Base-by-base conservation (phyloP, 768 basidiomycete genomes). In the Termitomyces sp. region DNA sequence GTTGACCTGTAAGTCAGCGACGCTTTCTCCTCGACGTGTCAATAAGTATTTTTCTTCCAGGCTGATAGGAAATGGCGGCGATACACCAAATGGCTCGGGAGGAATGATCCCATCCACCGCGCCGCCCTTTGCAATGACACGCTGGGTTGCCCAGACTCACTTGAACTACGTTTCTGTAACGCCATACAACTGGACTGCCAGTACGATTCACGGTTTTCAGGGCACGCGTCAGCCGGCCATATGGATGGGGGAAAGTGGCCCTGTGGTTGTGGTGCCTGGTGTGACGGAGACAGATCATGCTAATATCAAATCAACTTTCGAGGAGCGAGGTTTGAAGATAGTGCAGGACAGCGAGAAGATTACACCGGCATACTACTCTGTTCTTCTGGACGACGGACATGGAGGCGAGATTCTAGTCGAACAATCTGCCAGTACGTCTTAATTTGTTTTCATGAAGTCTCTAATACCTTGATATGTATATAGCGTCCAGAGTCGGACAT, bases 201-300 rank as follows among this genome's bases (percentile, higher is more conserved):
- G 64, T 23, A 66, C 61, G 13, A 82, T 92, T 3, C 86, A 89
- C 64, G 91, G 91, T 1, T 91, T 93, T 65, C 82, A 88, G 50
- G 90, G 82, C 5, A 92, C 91, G 4, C 84, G 90, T 56, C 91
- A 91, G 63, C 90, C 91, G 12, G 91, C 91, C 0, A 92, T 93
- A 40, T 93, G 90, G 91, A 93, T 93, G 90, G 91, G 87, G 2
- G 89, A 89, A 64, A 88, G 84, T 61, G 89, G 81, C 0, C 81
- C 82, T 50, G 81, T 85, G 3, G 76, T 81, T 5, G 75, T 91
- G 28, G 77, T 79, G 32, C 87, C 89, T 12, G 88, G 88, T 6
- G 71, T 77, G 3, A 71, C 74, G 0, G 49, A 44, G 23, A 55
- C 32, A 1, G 52, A 48, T 76, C 72, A 51, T 71, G 1, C 55